Conservation (phyloP, 2,329 filamentous ascomycete genomes). For the Graphium sp. region DNA sequence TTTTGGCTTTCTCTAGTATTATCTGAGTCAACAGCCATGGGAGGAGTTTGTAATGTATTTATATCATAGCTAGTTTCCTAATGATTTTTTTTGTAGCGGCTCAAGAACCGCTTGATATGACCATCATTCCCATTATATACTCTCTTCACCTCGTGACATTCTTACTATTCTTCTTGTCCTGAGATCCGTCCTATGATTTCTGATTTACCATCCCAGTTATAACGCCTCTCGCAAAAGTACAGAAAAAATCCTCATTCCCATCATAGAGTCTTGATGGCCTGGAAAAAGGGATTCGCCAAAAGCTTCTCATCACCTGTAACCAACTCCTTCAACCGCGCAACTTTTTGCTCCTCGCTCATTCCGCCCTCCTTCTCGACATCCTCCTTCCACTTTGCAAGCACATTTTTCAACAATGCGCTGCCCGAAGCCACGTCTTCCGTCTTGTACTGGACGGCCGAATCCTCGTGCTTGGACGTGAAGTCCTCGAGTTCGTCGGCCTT, state of each 20-base stretch:
- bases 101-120: too few relatives aligned
- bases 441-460: slow-evolving; percentile 42
- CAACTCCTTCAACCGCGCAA: slow-evolving; percentile 61
- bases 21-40: too few relatives aligned
- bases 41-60: too few relatives aligned
- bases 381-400: slow-evolving; percentile 74
- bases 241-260: not conserved
- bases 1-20: too few relatives aligned
- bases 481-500: slow-evolving; percentile 98
- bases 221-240: too few relatives aligned
- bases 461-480: slow-evolving; percentile 67
- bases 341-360: slow-evolving; percentile 60
- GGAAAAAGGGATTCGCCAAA: slow-evolving; percentile 52
- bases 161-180: not conserved
- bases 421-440: slow-evolving; percentile 84
- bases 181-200: too few relatives aligned
- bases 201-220: too few relatives aligned
- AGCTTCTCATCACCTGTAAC: slow-evolving; percentile 56
- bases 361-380: slow-evolving; percentile 39
- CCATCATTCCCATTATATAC: too few relatives aligned
- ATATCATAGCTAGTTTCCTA: too few relatives aligned
- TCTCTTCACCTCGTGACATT: slow-evolving; percentile 8
- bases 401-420: slow-evolving; percentile 65
- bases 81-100: too few relatives aligned
- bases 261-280: slow-evolving; percentile 40